These are phyloP conservation scores for Moniliella sp. DNA, from an alignment of 1,284 basidiomycete genomes.

Conservation along the genomic window DNA sequence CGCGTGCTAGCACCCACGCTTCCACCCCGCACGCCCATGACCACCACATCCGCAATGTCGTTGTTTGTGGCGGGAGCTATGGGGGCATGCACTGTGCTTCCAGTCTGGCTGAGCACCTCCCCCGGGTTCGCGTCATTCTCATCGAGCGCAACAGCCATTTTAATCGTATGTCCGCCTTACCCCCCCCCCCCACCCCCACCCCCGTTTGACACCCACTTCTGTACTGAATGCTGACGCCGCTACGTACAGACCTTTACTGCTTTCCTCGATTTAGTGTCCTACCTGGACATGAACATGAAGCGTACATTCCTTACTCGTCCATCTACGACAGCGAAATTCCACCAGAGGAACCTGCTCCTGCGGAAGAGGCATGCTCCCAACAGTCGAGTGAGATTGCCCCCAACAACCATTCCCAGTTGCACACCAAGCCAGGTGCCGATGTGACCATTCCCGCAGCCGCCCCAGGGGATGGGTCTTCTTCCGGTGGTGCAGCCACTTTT, in stretches of 20 bases:
- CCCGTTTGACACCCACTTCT: background rate
- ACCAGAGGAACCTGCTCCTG: too few relatives aligned
- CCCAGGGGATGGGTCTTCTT: too few relatives aligned
- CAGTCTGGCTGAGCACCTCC: slow-evolving; percentile 10
- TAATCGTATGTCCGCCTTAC: slow-evolving; percentile 22
- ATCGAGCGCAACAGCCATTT: slow-evolving; percentile 39
- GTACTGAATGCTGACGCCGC: background rate
- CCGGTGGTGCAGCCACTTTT: too few relatives aligned
- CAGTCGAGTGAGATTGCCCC: too few relatives aligned
- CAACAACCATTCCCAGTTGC: too few relatives aligned
- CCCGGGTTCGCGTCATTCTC: slow-evolving; percentile 36
- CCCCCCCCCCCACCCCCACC: background rate
- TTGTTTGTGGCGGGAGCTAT: background rate
- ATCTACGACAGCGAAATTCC: too few relatives aligned
- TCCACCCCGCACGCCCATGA: too few relatives aligned
- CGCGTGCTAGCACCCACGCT: too few relatives aligned
- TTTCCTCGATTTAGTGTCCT: slow-evolving; percentile 47
- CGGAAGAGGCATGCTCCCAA: too few relatives aligned
- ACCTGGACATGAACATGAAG: slow-evolving; percentile 50
- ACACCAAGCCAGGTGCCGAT: too few relatives aligned
- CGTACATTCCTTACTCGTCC: slow-evolving; percentile 40
- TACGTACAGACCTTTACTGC: slow-evolving; percentile 39
- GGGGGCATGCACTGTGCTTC: background rate
- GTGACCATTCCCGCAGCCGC: too few relatives aligned
- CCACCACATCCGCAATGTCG: too few relatives aligned